Evolutionary conservation across 2,329 filamentous ascomycete genomes (phyloP).

Genomic region (Sclerotinia nivalis): DNA sequence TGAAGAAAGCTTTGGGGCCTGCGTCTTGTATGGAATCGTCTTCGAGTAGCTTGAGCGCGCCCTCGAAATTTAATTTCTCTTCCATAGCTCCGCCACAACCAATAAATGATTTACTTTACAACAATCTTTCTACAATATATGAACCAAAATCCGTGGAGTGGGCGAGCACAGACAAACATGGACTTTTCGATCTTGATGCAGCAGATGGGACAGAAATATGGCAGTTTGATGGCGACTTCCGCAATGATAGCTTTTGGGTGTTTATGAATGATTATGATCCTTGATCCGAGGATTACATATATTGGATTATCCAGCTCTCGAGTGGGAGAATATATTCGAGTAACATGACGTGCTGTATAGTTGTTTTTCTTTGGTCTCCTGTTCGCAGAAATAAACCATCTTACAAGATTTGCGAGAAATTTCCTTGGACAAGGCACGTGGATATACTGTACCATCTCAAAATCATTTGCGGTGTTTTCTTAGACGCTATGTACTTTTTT

Average conservation of each 20-base stretch:
- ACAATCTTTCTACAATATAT: conserved; percentile 47
- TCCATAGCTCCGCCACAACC: conserved; percentile 56
- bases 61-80: conserved; percentile 48
- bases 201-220: conserved; percentile 37
- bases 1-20: conserved; percentile 47
- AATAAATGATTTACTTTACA: conserved; percentile 57
- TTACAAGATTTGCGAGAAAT: background rate
- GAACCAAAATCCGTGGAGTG: background rate
- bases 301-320: background rate
- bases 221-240: conserved; percentile 57
- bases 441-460: background rate
- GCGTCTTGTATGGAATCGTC: conserved; percentile 24
- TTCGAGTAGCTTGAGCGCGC: background rate
- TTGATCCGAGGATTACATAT: background rate
- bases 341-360: background rate
- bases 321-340: background rate
- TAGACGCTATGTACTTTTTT: background rate
- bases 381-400: background rate
- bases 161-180: conserved; percentile 15
- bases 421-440: background rate
- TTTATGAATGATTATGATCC: conserved; percentile 49
- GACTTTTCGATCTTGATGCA: background rate
- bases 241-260: conserved; percentile 56
- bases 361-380: background rate
- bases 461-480: background rate